Percentiles rank a stretch among this genome's conserved stretches.
phyloP scores from a whole-genome alignment of 2,329 filamentous ascomycete genomes.

The Knufia fluminis region DNA sequence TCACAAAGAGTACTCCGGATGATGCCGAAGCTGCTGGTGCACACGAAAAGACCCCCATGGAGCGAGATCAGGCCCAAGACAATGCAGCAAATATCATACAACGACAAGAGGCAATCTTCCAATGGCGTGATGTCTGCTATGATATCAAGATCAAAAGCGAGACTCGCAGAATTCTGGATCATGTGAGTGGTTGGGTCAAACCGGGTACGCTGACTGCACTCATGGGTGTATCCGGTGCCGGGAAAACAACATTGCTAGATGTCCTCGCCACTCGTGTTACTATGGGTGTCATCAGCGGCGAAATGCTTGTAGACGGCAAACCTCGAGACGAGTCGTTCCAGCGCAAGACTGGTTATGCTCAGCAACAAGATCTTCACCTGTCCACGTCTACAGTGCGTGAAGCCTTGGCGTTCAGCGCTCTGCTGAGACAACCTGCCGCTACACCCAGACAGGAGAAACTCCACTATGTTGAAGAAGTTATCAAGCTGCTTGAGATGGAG shows the following conservation, averaged over 20 bases:
- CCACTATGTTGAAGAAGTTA: conserved; percentile 81
- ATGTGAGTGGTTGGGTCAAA: conserved; percentile 89
- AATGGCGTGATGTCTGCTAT: conserved; percentile 73
- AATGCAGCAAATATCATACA: conserved; percentile 39
- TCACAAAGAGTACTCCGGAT: conserved; percentile 14
- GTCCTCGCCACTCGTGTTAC: conserved; percentile 76
- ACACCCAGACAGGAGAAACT: conserved; percentile 69
- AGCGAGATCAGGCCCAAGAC: conserved; percentile 24
- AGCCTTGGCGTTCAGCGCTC: conserved; percentile 73
- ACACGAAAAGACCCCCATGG: conserved; percentile 22
- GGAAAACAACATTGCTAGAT: conserved; percentile 85
- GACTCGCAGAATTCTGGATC: conserved; percentile 64
- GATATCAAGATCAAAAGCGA: conserved; percentile 73
- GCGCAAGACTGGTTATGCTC: conserved; percentile 83
- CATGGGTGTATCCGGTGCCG: conserved; percentile 87
- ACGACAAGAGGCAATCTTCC: conserved; percentile 67
- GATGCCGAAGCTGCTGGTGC: conserved; percentile 25
- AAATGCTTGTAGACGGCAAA: conserved; percentile 73
- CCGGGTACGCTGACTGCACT: conserved; percentile 81
- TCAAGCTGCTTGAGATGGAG: conserved; percentile 82
- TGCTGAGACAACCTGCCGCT: conserved; percentile 71
- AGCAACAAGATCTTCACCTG: conserved; percentile 85
- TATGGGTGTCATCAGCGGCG: conserved; percentile 79
- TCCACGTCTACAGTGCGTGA: conserved; percentile 79
- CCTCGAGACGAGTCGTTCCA: conserved; percentile 75